These are phyloP conservation scores for Suhomyces yuchorum DNA, from an alignment of 1,139 yeast species.

Conservation along the genomic window DNA sequence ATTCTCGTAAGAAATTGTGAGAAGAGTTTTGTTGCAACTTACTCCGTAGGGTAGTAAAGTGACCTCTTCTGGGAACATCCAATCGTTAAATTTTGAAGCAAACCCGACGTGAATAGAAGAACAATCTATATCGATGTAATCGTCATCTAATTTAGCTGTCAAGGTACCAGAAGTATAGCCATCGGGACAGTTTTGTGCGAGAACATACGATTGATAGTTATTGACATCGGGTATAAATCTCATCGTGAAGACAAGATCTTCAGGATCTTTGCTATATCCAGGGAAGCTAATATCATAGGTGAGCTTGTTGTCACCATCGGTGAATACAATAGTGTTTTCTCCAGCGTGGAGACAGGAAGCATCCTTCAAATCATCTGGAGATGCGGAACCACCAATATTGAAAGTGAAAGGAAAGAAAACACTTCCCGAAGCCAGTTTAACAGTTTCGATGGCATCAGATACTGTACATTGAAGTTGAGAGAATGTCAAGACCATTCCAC, in stretches of 20 bases:
- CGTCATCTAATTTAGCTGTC: constrained; percentile 21
- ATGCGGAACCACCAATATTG: constrained; percentile 28
- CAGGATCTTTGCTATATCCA: constrained; percentile 10
- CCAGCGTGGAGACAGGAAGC: constrained; percentile 28
- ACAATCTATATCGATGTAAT: constrained; percentile 27
- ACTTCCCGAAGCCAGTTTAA: constrained; percentile 24
- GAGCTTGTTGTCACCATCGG: constrained; percentile 29
- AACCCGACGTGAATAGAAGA: constrained; percentile 22
- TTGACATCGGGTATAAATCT: constrained; percentile 19
- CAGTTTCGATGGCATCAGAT: constrained; percentile 15
- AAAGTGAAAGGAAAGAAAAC: constrained; percentile 31
- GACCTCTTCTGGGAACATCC: constrained; percentile 23
- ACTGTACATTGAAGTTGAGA: constrained; percentile 31
- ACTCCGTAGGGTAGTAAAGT: constrained; percentile 8
- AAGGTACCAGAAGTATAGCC: constrained; percentile 30
- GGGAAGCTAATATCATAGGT: constrained; percentile 21
- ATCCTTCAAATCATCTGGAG: constrained; percentile 22
- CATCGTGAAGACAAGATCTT: not conserved
- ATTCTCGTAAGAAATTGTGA: constrained; percentile 20
- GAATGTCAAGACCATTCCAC: constrained; percentile 26
- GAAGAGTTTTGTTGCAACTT: constrained; percentile 20
- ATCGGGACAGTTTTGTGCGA: constrained; percentile 26
- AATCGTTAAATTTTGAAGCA: constrained; percentile 26
- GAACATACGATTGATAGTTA: constrained; percentile 18
- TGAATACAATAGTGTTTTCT: constrained; percentile 28